Evolutionary conservation across 352 stramenopile genomes (phyloP).

Genomic region (Phytophthora constricta): DNA sequence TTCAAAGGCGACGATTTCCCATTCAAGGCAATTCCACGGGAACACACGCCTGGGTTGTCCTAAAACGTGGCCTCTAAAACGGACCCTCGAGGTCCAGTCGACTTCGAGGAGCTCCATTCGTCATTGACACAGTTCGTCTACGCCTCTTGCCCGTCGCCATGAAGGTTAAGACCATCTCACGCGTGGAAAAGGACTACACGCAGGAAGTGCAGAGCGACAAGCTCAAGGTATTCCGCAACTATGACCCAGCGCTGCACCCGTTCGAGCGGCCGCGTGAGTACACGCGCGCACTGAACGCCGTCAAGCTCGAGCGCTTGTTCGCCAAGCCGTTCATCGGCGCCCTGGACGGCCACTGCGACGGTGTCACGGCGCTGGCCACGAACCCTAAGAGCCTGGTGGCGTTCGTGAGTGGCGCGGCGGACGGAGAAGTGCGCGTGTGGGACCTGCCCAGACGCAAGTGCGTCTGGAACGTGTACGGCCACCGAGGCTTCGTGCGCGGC

Average conservation of each 20-base stretch:
- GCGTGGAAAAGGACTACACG: constrained; percentile 94
- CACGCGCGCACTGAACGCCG: constrained; percentile 95
- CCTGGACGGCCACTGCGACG: constrained; percentile 97
- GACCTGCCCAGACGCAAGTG: constrained; percentile 95
- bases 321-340: constrained; percentile 98
- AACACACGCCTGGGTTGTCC: too few relatives aligned
- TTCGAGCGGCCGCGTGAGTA: constrained; percentile 95
- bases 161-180: constrained; percentile 99
- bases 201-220: constrained; percentile 94
- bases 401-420: constrained; percentile 89
- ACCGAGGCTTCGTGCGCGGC: constrained; percentile 94
- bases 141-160: constrained; percentile 62
- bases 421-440: constrained; percentile 97
- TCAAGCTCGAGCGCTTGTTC: constrained; percentile 99
- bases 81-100: constrained; percentile 37
- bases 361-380: constrained; percentile 93
- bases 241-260: constrained; percentile 95
- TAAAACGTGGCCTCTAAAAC: too few relatives aligned
- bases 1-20: too few relatives aligned
- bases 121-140: constrained; percentile 13
- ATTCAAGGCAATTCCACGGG: too few relatives aligned
- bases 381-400: constrained; percentile 92
- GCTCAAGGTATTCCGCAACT: constrained; percentile 96
- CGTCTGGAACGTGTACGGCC: constrained; percentile 94
- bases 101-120: constrained; percentile 29